Evolutionary conservation across 306 rosid species (phyloP).

Genomic region (Acmispon strigosus): DNA sequence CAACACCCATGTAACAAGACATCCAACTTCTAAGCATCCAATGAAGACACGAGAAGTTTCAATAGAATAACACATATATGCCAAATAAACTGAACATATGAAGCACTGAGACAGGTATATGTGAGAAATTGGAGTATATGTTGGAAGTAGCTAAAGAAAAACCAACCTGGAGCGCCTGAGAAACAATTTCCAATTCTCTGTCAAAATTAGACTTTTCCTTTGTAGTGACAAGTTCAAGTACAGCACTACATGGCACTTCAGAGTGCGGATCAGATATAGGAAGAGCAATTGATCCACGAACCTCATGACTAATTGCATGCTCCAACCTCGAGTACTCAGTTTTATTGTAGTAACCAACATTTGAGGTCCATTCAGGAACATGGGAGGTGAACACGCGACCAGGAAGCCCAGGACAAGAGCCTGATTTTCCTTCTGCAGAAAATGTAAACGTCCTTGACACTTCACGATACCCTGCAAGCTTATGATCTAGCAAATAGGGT

Average conservation of each 20-base stretch:
- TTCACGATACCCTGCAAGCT: conserved; percentile 84
- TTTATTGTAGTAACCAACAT: conserved; percentile 67
- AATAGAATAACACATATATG: neutral
- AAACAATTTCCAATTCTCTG: conserved; percentile 65
- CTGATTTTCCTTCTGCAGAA: conserved; percentile 50
- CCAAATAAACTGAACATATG: neutral
- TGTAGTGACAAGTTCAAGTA: conserved; percentile 79
- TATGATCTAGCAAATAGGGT: conserved; percentile 87
- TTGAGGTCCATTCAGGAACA: conserved; percentile 93
- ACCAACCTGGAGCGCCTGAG: conserved; percentile 63
- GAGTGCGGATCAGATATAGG: conserved; percentile 48
- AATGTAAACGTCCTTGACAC: conserved; percentile 74
- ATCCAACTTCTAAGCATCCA: neutral
- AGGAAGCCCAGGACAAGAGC: conserved; percentile 65
- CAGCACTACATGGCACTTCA: conserved; percentile 63
- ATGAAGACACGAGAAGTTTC: neutral
- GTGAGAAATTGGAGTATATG: neutral
- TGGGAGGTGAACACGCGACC: conserved; percentile 81
- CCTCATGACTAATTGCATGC: conserved; percentile 65
- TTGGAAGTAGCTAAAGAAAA: conserved; percentile 16
- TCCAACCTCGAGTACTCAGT: conserved; percentile 70
- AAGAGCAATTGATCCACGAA: conserved; percentile 82
- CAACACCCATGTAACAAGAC: neutral
- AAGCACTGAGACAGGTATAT: neutral
- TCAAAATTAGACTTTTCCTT: conserved; percentile 70